phyloP scores from a whole-genome alignment of 2,329 filamentous ascomycete genomes.

The Ophiocordyceps camponoti-saundersi region DNA sequence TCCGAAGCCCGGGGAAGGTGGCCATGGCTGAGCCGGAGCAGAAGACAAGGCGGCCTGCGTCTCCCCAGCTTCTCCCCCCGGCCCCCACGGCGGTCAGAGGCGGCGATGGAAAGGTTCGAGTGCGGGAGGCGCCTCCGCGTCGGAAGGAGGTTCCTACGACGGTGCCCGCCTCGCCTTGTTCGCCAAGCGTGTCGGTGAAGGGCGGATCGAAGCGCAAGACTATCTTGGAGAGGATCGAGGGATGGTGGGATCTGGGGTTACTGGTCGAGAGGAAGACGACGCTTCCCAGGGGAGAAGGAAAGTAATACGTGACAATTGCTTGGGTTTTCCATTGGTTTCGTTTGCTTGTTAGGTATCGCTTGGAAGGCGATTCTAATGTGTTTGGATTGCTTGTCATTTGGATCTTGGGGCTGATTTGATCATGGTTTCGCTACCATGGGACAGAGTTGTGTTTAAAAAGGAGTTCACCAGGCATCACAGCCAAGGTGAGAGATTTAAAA shows the following conservation, averaged over 20 bases:
- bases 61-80: slow-evolving; percentile 14
- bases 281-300: slow-evolving; percentile 1
- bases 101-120: slow-evolving; percentile 7
- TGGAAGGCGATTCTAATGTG: not conserved
- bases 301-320: too few relatives aligned
- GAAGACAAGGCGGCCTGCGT: slow-evolving; percentile 1
- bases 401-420: not conserved
- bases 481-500: too few relatives aligned
- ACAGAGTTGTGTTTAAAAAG: too few relatives aligned
- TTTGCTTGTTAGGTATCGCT: not conserved
- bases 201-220: slow-evolving; percentile 25
- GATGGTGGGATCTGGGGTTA: slow-evolving; percentile 37
- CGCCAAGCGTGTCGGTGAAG: slow-evolving; percentile 5
- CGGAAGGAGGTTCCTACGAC: slow-evolving; percentile 13
- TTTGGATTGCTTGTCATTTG: not conserved
- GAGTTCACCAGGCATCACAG: too few relatives aligned
- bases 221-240: slow-evolving; percentile 28
- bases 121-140: slow-evolving; percentile 10
- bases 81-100: slow-evolving; percentile 18
- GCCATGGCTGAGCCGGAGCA: slow-evolving; percentile 15
- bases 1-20: slow-evolving; percentile 19
- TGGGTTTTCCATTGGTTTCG: not conserved
- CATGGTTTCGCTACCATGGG: not conserved
- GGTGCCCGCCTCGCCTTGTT: not conserved
- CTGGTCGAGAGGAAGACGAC: slow-evolving; percentile 27